A percentile compares a stretch with the other conserved stretches of the same genome.
phyloP scores from a whole-genome alignment of 495 filamentous ascomycete genomes.

The Copromyces sp. region DNA sequence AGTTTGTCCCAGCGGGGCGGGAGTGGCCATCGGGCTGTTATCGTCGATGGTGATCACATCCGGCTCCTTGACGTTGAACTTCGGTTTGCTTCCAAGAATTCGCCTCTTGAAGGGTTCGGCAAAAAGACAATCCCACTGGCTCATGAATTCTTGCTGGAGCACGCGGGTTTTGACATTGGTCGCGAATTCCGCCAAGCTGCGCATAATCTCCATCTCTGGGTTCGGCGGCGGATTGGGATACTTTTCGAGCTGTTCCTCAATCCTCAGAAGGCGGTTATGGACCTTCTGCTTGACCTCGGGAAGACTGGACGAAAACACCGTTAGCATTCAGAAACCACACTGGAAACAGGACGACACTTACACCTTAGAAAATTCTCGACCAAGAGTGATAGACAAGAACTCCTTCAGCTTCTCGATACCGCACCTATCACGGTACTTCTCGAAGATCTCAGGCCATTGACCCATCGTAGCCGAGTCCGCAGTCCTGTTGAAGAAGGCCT shows the following conservation, averaged over 20 bases:
- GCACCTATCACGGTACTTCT: constrained; percentile 39
- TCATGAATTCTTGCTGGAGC: constrained; percentile 19
- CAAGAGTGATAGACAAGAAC: constrained; percentile 43
- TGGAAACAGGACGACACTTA: constrained; percentile 12
- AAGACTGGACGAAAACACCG: constrained; percentile 29
- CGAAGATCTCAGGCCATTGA: constrained; percentile 40
- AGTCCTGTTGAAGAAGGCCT: constrained; percentile 43
- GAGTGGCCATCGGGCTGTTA: constrained; percentile 14
- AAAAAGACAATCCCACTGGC: constrained; percentile 14
- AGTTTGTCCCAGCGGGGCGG: constrained; percentile 3
- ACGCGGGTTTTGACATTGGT: constrained; percentile 29
- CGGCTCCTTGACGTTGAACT: constrained; percentile 25
- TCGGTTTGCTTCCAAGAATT: constrained; percentile 33
- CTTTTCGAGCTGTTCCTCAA: constrained; percentile 36
- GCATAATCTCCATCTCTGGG: constrained; percentile 38
- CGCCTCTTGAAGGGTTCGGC: constrained; percentile 26
- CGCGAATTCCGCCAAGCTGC: constrained; percentile 31
- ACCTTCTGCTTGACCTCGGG: constrained; percentile 52
- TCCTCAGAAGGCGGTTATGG: constrained; percentile 31
- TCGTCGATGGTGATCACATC: constrained; percentile 19
- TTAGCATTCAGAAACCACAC: neutral
- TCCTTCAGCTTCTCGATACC: constrained; percentile 48
- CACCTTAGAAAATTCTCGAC: constrained; percentile 46
- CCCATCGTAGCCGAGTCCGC: constrained; percentile 11
- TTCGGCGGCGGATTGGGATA: constrained; percentile 48